Conservation (phyloP, 768 basidiomycete genomes). For the Phlebiopsis flavidoalba region DNA sequence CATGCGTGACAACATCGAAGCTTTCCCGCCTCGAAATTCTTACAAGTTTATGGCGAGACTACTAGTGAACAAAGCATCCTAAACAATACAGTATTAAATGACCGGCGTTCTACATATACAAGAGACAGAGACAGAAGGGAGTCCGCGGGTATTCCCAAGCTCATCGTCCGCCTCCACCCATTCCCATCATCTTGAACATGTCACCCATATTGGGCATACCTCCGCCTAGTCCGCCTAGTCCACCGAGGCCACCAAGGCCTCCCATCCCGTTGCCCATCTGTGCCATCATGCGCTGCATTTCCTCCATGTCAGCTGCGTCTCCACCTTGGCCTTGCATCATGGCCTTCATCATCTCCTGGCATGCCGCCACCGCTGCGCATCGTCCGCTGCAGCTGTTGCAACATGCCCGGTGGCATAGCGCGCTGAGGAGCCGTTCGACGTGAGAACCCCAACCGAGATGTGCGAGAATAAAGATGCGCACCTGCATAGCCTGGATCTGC, state of each 20-base stretch:
- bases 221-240: slow-evolving; percentile 58
- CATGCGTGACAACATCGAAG: slow-evolving; percentile 8
- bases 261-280: slow-evolving; percentile 57
- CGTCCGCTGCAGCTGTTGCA: slow-evolving; percentile 88
- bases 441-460: neutral
- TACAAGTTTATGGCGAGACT: neutral
- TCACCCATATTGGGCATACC: slow-evolving; percentile 69
- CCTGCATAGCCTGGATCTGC: slow-evolving; percentile 94
- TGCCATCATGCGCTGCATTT: slow-evolving; percentile 93
- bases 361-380: slow-evolving; percentile 80
- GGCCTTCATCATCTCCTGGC: slow-evolving; percentile 97
- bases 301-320: slow-evolving; percentile 88
- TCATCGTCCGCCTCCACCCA: slow-evolving; percentile 43
- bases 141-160: neutral
- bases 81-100: slow-evolving; percentile 5
- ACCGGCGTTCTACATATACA: slow-evolving; percentile 5
- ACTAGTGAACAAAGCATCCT: neutral
- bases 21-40: neutral
- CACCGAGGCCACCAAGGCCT: slow-evolving; percentile 45
- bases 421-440: slow-evolving; percentile 45
- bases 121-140: neutral
- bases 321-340: slow-evolving; percentile 96
- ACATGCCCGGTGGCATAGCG: slow-evolving; percentile 91
- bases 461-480: slow-evolving; percentile 29
- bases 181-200: slow-evolving; percentile 85